phyloP scores from a whole-genome alignment of 1,284 basidiomycete species.

The Leccinum pachyderme region DNA sequence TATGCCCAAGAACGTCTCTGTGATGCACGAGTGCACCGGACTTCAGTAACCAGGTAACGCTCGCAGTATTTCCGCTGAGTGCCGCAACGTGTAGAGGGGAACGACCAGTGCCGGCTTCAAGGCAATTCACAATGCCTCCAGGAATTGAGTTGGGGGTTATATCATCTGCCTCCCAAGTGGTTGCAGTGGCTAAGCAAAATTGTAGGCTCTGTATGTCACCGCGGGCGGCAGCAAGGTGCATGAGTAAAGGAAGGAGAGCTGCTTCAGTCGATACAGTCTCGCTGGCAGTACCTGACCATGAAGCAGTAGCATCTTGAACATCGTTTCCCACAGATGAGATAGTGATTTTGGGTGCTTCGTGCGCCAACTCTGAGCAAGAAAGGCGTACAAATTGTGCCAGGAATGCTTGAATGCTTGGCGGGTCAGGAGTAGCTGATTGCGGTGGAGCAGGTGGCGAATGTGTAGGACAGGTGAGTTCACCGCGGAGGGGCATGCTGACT shows the following conservation, averaged over 20 bases:
- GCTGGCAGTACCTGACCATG: constrained; percentile 75
- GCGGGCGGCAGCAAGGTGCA: constrained; percentile 72
- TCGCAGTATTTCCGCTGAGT: constrained; percentile 59
- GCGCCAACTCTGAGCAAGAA: constrained; percentile 40
- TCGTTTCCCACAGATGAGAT: constrained; percentile 38
- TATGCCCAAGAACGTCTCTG: constrained; percentile 76
- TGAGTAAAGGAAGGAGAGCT: constrained; percentile 69
- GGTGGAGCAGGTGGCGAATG: constrained; percentile 40
- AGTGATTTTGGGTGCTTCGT: constrained; percentile 42
- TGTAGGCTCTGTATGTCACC: constrained; percentile 62
- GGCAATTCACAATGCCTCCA: constrained; percentile 68
- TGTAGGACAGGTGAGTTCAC: constrained; percentile 71
- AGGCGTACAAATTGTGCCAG: constrained; percentile 67
- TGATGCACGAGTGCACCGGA: constrained; percentile 87
- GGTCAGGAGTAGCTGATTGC: constrained; percentile 47
- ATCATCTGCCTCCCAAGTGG: constrained; percentile 29
- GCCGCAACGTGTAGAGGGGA: constrained; percentile 83
- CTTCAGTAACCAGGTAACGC: constrained; percentile 62
- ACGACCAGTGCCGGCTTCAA: constrained; percentile 66
- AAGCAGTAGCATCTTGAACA: constrained; percentile 55
- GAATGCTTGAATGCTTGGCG: constrained; percentile 61
- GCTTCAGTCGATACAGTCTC: constrained; percentile 68
- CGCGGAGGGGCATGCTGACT: constrained; percentile 79
- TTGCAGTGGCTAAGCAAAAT: constrained; percentile 50
- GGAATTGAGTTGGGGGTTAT: constrained; percentile 38